phyloP scores from a whole-genome alignment of 2,329 filamentous ascomycete species.

The Botrytis sinoallii region DNA sequence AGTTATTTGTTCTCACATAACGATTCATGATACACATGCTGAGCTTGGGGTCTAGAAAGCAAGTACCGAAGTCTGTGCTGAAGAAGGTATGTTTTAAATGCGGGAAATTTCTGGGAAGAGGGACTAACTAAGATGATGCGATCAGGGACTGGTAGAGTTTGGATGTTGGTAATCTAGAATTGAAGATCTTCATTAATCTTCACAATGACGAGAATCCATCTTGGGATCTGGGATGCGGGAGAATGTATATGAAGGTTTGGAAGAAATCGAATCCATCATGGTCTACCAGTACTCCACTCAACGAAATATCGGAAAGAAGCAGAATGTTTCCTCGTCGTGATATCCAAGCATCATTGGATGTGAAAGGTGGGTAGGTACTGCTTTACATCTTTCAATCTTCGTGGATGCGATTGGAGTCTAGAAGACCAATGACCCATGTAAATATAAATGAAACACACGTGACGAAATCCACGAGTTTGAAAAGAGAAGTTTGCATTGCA shows the following conservation, averaged over 20 bases:
- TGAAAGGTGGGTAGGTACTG: not conserved
- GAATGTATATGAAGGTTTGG: not conserved
- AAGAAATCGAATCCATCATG: not conserved
- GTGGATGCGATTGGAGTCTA: not conserved
- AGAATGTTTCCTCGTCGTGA: not conserved
- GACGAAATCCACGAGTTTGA: not conserved
- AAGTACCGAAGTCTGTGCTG: not conserved
- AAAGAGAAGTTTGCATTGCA: not conserved
- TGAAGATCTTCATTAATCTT: not conserved
- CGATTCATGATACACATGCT: not conserved
- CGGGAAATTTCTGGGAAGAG: not conserved
- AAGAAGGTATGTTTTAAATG: not conserved
- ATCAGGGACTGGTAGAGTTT: not conserved
- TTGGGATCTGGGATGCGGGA: not conserved
- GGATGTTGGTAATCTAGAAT: not conserved
- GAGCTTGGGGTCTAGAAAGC: too few relatives aligned
- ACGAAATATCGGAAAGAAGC: not conserved
- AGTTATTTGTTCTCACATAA: not conserved
- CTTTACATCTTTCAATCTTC: not conserved
- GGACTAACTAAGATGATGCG: not conserved
- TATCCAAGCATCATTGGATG: not conserved
- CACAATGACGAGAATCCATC: not conserved
- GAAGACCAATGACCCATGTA: not conserved
- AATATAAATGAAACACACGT: constrained; percentile 4
- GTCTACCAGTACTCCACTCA: too few relatives aligned